Conservation (phyloP, 331 rosid species). For the Ulmus americana region DNA sequence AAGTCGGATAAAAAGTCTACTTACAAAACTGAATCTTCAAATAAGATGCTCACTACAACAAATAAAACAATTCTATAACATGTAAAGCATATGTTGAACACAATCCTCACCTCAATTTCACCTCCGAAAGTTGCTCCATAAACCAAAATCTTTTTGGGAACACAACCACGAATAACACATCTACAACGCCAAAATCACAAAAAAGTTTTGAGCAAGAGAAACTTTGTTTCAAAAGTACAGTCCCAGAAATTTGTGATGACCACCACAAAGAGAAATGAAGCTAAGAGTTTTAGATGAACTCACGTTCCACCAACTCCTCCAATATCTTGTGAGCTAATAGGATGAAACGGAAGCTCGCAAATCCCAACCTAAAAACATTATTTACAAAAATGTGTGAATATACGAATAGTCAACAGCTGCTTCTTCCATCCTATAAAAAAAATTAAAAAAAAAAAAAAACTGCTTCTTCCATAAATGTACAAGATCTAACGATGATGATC, state of each 20-base stretch:
- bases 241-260: background rate
- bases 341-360: constrained; percentile 91
- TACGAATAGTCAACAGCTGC: no score
- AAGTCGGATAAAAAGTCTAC: no score
- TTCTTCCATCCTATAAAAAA: background rate
- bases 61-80: background rate
- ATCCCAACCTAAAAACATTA: constrained; percentile 60
- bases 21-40: no score
- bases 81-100: background rate
- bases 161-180: constrained; percentile 98
- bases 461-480: background rate
- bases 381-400: background rate
- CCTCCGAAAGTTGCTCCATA: constrained; percentile 81
- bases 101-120: constrained; percentile 69
- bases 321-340: constrained; percentile 70
- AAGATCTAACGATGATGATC: background rate
- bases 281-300: constrained; percentile 25
- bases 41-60: no score
- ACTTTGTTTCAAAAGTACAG: background rate
- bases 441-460: background rate
- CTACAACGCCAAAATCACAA: constrained; percentile 34
- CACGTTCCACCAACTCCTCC: constrained; percentile 99
- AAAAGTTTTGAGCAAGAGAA: constrained; percentile 21
- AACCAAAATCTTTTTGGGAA: constrained; percentile 96
- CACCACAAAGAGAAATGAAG: constrained; percentile 14